Evolutionary conservation across 2,329 filamentous ascomycete genomes (phyloP), one percentile per base, ranked within the genome.

Genomic region (Xylaria sp.): DNA sequence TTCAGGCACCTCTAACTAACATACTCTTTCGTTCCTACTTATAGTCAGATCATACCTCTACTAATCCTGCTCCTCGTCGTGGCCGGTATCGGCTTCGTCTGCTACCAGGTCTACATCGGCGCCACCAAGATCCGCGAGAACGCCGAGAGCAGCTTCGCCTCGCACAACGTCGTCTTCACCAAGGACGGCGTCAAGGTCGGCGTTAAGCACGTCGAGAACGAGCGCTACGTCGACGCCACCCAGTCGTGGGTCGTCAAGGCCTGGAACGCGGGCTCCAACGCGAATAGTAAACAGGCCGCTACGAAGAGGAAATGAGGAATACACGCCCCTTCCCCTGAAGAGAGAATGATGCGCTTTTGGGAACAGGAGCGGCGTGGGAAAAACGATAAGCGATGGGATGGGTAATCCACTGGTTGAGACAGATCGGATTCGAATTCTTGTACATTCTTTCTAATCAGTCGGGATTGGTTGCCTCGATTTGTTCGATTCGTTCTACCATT

Each of bases 131-230:
- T 94, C 75, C 86, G 88, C 70, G 84, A 88, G 69, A 85, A 87
- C 68, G 91, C 91, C 56, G 87, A 86, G 58, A 85, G 91, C 80
- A 89, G 89, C 77, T 92, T 94, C 88, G 89, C 90, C 79, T 89
- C 89, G 82, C 92, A 91, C 83, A 91, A 94, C 78, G 87, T 94
- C 66, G 84, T 89, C 50, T 92, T 94, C 80, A 91, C 90, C 48
- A 93, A 92, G 78, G 92, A 94, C 66, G 92, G 92, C 65, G 82
- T 92, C 70, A 87, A 88, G 69, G 91, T 94, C 54, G 90, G 90
- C 58, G 78, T 94, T 70, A 91, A 90, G 81, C 85, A 93, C 70
- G 80, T 91, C 59, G 85, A 86, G 73, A 86, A 87, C 63, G 92
- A 94, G 81, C 88, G 87, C 57, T 93, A 93, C 78, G 88, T 92